Percentiles rank a stretch among this genome's conserved stretches.
Evolutionary conservation across 228 moss, liverwort and hornwort genomes (phyloP).

Genomic region (Sphagnum fallax): DNA sequence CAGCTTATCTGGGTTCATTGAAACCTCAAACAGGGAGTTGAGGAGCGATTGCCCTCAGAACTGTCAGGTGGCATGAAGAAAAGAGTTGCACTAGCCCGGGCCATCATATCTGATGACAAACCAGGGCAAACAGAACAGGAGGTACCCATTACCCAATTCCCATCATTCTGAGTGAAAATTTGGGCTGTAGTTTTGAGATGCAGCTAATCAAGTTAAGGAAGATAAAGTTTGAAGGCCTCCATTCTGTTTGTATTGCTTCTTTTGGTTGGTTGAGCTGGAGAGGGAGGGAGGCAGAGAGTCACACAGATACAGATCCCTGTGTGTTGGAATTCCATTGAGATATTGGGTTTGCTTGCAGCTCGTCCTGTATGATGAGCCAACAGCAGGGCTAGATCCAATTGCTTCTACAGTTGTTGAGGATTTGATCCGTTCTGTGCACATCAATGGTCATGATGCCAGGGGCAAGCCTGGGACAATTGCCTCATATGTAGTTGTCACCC

Average conservation of each 20-base stretch:
- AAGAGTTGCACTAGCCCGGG: constrained; percentile 88
- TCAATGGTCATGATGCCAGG: constrained; percentile 82
- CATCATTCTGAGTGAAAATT: not conserved
- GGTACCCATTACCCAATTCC: constrained; percentile 20
- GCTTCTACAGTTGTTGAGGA: constrained; percentile 97
- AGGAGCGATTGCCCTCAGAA: constrained; percentile 89
- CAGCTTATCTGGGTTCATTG: not conserved
- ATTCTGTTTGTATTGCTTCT: no score
- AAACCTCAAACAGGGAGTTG: constrained; percentile 49
- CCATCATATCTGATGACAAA: constrained; percentile 85
- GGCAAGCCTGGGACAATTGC: constrained; percentile 90
- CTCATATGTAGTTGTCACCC: constrained; percentile 95
- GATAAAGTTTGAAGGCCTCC: no score
- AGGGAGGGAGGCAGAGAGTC: no score
- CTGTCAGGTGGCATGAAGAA: constrained; percentile 99
- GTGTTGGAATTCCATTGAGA: no score
- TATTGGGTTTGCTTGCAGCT: constrained; percentile 43
- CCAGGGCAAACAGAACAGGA: constrained; percentile 60
- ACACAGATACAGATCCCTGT: no score
- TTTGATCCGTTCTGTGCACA: constrained; percentile 86
- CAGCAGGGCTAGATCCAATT: constrained; percentile 93
- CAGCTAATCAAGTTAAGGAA: not conserved
- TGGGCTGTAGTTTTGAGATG: not conserved
- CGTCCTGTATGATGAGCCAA: constrained; percentile 95
- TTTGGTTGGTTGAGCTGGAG: no score